Evolutionary conservation across 2,329 filamentous ascomycete species (phyloP), one percentile per base, ranked within the genome.

Genomic region (Penicillium sp.): DNA sequence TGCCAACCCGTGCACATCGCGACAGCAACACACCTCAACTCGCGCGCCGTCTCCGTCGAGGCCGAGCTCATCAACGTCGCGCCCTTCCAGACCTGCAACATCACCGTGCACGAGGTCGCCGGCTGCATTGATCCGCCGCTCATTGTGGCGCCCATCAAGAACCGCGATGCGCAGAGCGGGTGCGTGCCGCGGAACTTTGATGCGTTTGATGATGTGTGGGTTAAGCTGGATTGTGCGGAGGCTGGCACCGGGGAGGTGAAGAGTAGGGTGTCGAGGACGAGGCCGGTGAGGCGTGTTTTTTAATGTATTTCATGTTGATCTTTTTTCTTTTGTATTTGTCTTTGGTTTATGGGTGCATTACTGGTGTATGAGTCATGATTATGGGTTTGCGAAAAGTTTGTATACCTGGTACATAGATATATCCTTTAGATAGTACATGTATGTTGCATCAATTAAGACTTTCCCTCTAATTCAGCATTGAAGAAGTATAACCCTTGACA

Each of bases 101-200:
- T 72, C 55, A 65, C 68, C 24, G 53, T 73, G 1, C 66, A 71
- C 55, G 69, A 73, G 45, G 62, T 66, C 0, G 66, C 70, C 0
- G 68, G 63, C 2, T 73, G 70, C 42, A 58, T 65, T 5, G 67
- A 71, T 40, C 50, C 59, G 3, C 66, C 70, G 1, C 61, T 72
- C 0, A 58, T 72, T 47, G 59, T 47, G 20, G 55, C 64, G 24
- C 59, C 62, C 8, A 54, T 70, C 1, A 55, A 54, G 55, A 48
- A 62, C 26, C 60, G 63, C 5, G 60, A 63, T 1, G 67, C 59
- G 45, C 43, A 65, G 3, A 70, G 67, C 52, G 55, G 56, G 5
- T 73, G 70, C 45, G 56, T 55, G 42, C 30, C 49, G 20, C 60
- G 66, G 18, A 60, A 61, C 5, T 65, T 69, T n/a, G 56, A 56